phyloP scores from a whole-genome alignment of 176 grass and related monocot genomes.

The Puccinellia tenuiflora region DNA sequence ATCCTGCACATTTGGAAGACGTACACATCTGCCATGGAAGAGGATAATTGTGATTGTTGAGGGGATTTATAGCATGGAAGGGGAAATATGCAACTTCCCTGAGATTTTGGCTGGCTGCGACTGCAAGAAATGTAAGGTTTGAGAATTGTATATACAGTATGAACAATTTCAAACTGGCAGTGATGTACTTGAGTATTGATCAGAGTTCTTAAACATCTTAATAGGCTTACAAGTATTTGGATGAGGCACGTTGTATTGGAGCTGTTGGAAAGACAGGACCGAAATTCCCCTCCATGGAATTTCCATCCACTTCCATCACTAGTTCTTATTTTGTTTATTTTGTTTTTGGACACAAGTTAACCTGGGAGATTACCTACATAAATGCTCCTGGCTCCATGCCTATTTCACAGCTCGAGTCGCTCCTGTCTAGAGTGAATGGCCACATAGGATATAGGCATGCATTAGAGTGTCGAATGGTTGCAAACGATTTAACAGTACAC shows the following conservation, averaged over 20 bases:
- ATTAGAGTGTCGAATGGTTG: too few species aligned
- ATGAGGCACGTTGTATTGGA: conserved; percentile 89
- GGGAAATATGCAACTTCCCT: conserved; percentile 77
- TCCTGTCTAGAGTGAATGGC: too few species aligned
- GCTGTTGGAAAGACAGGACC: conserved; percentile 67
- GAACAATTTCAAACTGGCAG: not conserved
- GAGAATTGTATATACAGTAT: not conserved
- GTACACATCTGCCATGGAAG: conserved; percentile 84
- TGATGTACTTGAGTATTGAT: not conserved
- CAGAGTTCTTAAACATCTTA: conserved; percentile 21
- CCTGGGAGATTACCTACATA: too few species aligned
- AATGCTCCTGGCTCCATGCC: too few species aligned
- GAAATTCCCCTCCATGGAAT: too few species aligned
- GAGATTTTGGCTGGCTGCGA: conserved; percentile 70
- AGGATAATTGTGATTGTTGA: conserved; percentile 92
- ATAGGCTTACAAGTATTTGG: conserved; percentile 84
- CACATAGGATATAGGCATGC: too few species aligned
- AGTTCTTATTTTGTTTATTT: too few species aligned
- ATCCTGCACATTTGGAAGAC: conserved; percentile 74
- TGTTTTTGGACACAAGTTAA: too few species aligned
- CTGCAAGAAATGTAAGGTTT: conserved; percentile 92
- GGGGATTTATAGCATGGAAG: conserved; percentile 96
- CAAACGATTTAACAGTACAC: too few species aligned
- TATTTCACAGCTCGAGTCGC: too few species aligned
- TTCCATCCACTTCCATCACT: too few species aligned